Evolutionary conservation across 2,329 filamentous ascomycete genomes (phyloP), one percentile per base, ranked within the genome.

Genomic region (Nigrospora oryzae): DNA sequence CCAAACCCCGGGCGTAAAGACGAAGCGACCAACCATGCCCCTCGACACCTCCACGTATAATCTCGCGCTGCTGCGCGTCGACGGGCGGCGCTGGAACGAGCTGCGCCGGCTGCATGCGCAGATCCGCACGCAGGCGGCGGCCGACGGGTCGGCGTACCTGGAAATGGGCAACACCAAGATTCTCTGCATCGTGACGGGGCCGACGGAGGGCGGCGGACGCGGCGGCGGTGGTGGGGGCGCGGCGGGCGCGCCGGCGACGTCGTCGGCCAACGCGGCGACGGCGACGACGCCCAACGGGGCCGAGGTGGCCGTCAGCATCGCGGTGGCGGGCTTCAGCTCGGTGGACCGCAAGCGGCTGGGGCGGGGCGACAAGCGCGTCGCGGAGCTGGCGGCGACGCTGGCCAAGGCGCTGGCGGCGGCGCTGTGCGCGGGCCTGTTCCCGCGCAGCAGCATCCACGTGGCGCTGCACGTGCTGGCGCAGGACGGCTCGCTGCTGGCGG

Each of bases 81-180:
- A 86, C 60, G 86, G 86, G 49, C 83, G 93, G 49, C 83, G 93
- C 56, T 98, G 93, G 93, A 97, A 98, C 70, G 93, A 98, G 65
- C 79, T 98, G 35, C 89, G 93, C 28, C 83, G 88, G 8, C 77
- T 95, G 42, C 82, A 89, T 60, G 91, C 86, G 40, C 87, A 94
- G 66, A 89, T 98, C 60, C 86, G 85, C 50, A 96, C 89, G 1
- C 93, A 96, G 66, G 84, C 90, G 49, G 85, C 90, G 41, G 89
- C 90, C 45, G 93, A 97, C 56, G 93, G 93, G 33, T 95, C 87
- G 38, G 88, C 85, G 49, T 95, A 95, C 66, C 81, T 97, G 47
- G 89, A 95, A 63, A 95, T 95, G 84, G 93, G 93, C 56, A 95
- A 97, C 68, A 98, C 93, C 17, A 93, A 95, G 62, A 84, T 98